These are phyloP conservation scores for Eutypa lata DNA, from an alignment of 2,329 filamentous ascomycete species.

Conservation along the genomic window DNA sequence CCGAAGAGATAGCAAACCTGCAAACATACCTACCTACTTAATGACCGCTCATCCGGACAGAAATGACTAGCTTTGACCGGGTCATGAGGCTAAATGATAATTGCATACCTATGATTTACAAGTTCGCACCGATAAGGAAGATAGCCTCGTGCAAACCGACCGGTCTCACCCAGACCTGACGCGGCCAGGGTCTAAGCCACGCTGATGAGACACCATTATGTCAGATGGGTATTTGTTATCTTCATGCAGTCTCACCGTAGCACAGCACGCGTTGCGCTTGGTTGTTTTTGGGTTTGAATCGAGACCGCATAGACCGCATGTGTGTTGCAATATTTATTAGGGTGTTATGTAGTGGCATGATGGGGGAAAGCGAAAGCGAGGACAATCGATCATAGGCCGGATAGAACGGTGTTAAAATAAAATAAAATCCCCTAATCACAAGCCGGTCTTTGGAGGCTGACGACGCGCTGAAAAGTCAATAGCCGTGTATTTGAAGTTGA, in stretches of 20 bases:
- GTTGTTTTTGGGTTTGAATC: neutral
- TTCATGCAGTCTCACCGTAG: neutral
- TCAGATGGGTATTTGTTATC: neutral
- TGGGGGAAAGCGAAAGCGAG: neutral
- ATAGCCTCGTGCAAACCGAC: neutral
- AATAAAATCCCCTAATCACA: too few species aligned
- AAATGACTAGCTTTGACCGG: neutral
- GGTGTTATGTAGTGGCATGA: neutral
- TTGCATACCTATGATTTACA: neutral
- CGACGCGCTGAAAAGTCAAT: too few species aligned
- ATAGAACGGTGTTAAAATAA: neutral
- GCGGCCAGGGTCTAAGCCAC: neutral
- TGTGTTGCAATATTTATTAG: neutral
- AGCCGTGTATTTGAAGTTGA: too few species aligned
- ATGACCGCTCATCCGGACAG: neutral
- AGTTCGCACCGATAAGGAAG: neutral
- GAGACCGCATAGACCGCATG: too few species aligned
- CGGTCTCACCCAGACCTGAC: neutral
- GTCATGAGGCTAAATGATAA: neutral
- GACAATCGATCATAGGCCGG: neutral
- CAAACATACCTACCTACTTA: too few species aligned
- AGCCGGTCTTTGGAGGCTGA: too few species aligned
- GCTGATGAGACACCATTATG: neutral
- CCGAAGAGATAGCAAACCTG: neutral
- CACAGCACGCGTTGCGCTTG: neutral